phyloP scores from a whole-genome alignment of 257 asterid species.

The Lavandula angustifolia region DNA sequence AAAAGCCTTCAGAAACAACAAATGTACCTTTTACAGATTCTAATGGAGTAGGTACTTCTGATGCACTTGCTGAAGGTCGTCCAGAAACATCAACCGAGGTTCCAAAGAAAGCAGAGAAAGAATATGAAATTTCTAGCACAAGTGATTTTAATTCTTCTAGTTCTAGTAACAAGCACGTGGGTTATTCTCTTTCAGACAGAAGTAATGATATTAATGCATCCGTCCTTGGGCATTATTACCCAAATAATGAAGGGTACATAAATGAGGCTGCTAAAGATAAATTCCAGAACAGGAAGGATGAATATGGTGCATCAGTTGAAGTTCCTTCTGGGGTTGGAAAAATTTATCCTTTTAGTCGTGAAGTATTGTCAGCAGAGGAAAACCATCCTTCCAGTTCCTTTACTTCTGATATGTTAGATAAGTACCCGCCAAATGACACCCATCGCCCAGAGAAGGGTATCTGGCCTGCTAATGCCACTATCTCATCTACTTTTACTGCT shows the following conservation, averaged over 20 bases:
- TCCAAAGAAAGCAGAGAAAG: conserved; percentile 41
- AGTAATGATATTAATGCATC: conserved; percentile 30
- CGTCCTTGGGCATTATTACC: conserved; percentile 30
- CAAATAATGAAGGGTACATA: conserved; percentile 42
- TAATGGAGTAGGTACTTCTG: conserved; percentile 57
- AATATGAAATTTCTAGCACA: conserved; percentile 38
- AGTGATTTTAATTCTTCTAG: conserved; percentile 39
- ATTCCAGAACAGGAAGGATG: conserved; percentile 41
- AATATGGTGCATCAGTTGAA: conserved; percentile 43
- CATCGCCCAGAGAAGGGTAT: conserved; percentile 42
- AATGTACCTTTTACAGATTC: conserved; percentile 43
- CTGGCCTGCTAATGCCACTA: conserved; percentile 39
- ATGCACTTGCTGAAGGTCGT: conserved; percentile 44
- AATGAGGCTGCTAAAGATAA: conserved; percentile 39
- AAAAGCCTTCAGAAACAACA: conserved; percentile 49
- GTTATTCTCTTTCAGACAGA: conserved; percentile 37
- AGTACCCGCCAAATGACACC: conserved; percentile 34
- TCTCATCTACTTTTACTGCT: conserved; percentile 39
- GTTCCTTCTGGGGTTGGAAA: conserved; percentile 38
- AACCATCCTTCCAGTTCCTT: conserved; percentile 37
- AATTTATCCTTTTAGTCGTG: conserved; percentile 32
- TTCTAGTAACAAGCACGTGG: conserved; percentile 33
- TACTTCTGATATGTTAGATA: conserved; percentile 36
- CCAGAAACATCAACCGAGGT: conserved; percentile 34
- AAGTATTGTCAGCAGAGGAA: conserved; percentile 38